phyloP scores from a whole-genome alignment of 495 filamentous ascomycete species.

The Penicillium bovifimosum region DNA sequence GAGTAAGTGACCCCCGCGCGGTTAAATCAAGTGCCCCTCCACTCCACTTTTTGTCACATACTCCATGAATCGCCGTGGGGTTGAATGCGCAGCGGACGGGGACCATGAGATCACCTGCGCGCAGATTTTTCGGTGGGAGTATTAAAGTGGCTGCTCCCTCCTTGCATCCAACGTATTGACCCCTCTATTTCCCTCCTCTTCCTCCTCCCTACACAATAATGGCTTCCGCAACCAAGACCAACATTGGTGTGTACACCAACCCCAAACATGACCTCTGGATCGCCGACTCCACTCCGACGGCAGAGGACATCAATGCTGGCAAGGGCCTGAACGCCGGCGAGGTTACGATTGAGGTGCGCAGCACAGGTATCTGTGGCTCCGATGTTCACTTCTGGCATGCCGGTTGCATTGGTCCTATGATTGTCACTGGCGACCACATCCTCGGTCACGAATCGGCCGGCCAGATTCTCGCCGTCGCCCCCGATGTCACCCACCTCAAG shows the following conservation, averaged over 20 bases:
- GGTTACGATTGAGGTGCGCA: constrained; percentile 78
- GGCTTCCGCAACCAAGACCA: constrained; percentile 56
- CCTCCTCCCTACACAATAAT: constrained; percentile 26
- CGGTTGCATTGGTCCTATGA: constrained; percentile 91
- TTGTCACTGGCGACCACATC: constrained; percentile 79
- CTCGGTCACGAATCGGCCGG: constrained; percentile 91
- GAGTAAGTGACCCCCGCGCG: constrained; percentile 20
- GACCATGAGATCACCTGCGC: constrained; percentile 13
- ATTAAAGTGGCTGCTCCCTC: constrained; percentile 20
- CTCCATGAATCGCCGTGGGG: constrained; percentile 6
- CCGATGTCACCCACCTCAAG: constrained; percentile 65
- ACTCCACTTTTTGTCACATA: constrained; percentile 16
- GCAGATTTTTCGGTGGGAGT: not conserved
- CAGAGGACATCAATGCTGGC: constrained; percentile 68
- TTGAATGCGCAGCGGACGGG: not conserved
- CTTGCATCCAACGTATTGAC: constrained; percentile 3
- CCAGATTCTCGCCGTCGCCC: constrained; percentile 72
- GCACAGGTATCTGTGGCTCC: constrained; percentile 91
- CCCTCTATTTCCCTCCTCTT: constrained; percentile 3
- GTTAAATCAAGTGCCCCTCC: constrained; percentile 27
- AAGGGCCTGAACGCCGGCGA: constrained; percentile 70
- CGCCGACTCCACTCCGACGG: constrained; percentile 64
- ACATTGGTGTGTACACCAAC: constrained; percentile 94
- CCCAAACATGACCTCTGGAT: constrained; percentile 89
- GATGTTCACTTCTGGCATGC: constrained; percentile 96